Conservation (phyloP, 208 protist genomes). For the Wallacemonas rigidus region DNA sequence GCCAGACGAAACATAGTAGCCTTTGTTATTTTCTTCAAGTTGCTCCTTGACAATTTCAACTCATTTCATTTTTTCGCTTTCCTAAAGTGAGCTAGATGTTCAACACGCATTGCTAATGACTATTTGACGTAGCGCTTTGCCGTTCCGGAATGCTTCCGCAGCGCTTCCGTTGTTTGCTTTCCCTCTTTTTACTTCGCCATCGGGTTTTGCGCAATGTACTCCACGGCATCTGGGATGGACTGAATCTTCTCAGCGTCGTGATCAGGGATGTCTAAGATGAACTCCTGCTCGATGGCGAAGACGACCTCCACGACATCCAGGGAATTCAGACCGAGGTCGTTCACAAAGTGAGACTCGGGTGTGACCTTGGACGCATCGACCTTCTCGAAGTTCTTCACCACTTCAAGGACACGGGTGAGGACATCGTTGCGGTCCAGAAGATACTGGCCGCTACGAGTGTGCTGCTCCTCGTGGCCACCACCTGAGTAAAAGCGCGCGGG, state of each 20-base stretch:
- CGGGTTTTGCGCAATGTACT: slow-evolving; percentile 95
- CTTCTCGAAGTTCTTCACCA: slow-evolving; percentile 97
- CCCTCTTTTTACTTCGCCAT: slow-evolving; percentile 90
- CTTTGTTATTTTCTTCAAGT: too few species aligned
- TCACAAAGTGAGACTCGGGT: slow-evolving; percentile 93
- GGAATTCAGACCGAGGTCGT: slow-evolving; percentile 95
- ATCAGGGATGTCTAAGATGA: slow-evolving; percentile 96
- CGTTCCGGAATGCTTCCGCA: neutral
- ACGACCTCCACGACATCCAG: slow-evolving; percentile 96
- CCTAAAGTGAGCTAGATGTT: slow-evolving; percentile 10
- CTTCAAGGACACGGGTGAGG: slow-evolving; percentile 93
- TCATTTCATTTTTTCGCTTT: neutral
- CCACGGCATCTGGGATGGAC: slow-evolving; percentile 91
- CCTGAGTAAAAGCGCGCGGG: slow-evolving; percentile 63
- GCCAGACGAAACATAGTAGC: too few species aligned
- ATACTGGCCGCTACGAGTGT: slow-evolving; percentile 82
- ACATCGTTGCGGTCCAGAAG: slow-evolving; percentile 93
- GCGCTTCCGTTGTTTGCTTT: too few species aligned
- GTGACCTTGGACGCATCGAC: slow-evolving; percentile 92
- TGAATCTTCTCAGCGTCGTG: slow-evolving; percentile 96
- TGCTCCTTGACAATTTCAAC: neutral
- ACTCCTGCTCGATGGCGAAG: slow-evolving; percentile 96
- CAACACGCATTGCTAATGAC: slow-evolving; percentile 18
- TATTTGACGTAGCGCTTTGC: neutral
- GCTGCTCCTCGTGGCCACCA: slow-evolving; percentile 58